phyloP scores from a whole-genome alignment of 768 basidiomycete genomes.

The Trametes sanguinea region DNA sequence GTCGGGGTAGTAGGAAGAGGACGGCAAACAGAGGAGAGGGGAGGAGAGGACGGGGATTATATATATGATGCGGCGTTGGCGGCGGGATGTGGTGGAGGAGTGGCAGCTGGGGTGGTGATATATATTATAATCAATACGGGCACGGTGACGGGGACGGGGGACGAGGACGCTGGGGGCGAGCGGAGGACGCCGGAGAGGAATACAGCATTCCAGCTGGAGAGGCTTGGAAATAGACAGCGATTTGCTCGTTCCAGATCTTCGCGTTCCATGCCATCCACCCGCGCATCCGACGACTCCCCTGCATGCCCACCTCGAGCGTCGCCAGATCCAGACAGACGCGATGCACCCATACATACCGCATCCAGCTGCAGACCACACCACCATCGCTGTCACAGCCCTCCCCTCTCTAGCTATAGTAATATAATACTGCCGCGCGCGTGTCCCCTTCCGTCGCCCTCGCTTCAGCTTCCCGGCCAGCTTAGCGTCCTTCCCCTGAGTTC shows the following conservation, averaged over 20 bases:
- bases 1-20: neutral
- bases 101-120: neutral
- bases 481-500: no score
- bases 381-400: no score
- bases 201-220: no score
- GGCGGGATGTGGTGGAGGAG: neutral
- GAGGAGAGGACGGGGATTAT: neutral
- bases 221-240: constrained; percentile 18
- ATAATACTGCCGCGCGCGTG: no score
- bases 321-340: neutral
- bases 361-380: no score
- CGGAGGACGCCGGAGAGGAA: no score
- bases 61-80: constrained; percentile 5
- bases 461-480: no score
- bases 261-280: constrained; percentile 1
- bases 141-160: no score
- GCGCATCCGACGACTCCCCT: neutral
- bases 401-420: no score
- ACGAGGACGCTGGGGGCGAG: no score
- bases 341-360: neutral
- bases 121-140: no score
- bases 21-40: neutral
- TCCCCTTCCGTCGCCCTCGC: no score
- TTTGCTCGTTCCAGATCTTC: constrained; percentile 19
- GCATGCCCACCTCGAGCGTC: neutral